A percentile compares a stretch with the other conserved stretches of the same genome.
phyloP scores from a whole-genome alignment of 2,329 filamentous ascomycete species.

The Didymella sp. region DNA sequence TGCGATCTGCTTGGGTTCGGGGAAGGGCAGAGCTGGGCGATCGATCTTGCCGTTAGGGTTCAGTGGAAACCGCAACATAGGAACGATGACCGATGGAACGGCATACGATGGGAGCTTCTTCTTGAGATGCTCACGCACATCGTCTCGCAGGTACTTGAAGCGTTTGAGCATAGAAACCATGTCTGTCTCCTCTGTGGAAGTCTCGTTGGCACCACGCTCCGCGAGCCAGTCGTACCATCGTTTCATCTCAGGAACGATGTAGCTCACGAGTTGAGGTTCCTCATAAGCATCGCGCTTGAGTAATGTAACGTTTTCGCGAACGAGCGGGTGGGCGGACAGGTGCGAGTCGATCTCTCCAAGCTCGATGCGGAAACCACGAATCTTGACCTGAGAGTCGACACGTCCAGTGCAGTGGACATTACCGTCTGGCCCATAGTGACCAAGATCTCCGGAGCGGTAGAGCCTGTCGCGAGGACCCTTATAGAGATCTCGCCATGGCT shows the following conservation, averaged over 20 bases:
- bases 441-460: conserved; percentile 88
- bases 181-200: conserved; percentile 53
- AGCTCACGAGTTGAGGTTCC: conserved; percentile 85
- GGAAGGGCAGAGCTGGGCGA: conserved; percentile 80
- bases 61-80: conserved; percentile 75
- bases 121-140: conserved; percentile 72
- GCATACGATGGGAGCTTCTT: conserved; percentile 76
- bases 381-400: conserved; percentile 90
- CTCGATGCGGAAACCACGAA: conserved; percentile 94
- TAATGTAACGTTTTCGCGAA: conserved; percentile 85
- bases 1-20: conserved; percentile 71
- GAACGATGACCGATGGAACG: conserved; percentile 76
- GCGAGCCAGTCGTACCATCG: conserved; percentile 75
- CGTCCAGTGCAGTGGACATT: conserved; percentile 81
- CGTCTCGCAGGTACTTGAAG: conserved; percentile 66
- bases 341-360: conserved; percentile 91
- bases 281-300: conserved; percentile 84
- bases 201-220: conserved; percentile 51
- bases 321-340: conserved; percentile 73
- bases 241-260: conserved; percentile 82
- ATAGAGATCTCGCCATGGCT: conserved; percentile 81
- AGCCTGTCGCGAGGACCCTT: conserved; percentile 83
- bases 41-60: conserved; percentile 74
- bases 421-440: conserved; percentile 73
- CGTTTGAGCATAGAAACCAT: conserved; percentile 65